phyloP scores from a whole-genome alignment of 2,329 filamentous ascomycete genomes.

The Cercospora brassicicola region DNA sequence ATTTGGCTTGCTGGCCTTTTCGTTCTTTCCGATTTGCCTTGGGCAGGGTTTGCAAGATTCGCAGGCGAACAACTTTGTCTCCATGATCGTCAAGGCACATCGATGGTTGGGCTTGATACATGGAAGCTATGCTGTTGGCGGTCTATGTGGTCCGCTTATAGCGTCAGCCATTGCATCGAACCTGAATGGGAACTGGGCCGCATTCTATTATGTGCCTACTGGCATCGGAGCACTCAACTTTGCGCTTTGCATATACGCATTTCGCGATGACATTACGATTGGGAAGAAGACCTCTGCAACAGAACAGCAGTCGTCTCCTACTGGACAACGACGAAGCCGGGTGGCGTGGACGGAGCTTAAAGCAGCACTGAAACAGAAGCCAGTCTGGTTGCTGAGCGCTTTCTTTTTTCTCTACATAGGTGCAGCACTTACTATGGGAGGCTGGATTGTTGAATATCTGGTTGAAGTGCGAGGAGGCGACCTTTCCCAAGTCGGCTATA shows the following conservation, averaged over 20 bases:
- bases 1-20: background rate
- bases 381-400: slow-evolving; percentile 60
- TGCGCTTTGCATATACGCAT: background rate
- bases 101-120: background rate
- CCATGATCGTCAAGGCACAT: background rate
- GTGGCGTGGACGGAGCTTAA: background rate
- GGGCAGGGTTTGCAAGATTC: background rate
- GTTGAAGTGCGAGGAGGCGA: slow-evolving; percentile 60
- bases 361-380: slow-evolving; percentile 37
- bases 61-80: background rate
- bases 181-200: background rate
- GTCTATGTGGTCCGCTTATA: background rate
- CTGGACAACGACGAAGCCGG: background rate
- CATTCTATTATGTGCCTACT: background rate
- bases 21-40: background rate
- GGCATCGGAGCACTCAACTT: background rate
- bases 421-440: slow-evolving; percentile 39
- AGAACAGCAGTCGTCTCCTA: background rate
- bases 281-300: background rate
- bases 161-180: background rate
- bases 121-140: background rate
- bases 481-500: slow-evolving; percentile 60
- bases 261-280: background rate
- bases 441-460: slow-evolving; percentile 67
- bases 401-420: slow-evolving; percentile 67